Conservation (phyloP, 331 rosid species). For the Dryas integrifolia region DNA sequence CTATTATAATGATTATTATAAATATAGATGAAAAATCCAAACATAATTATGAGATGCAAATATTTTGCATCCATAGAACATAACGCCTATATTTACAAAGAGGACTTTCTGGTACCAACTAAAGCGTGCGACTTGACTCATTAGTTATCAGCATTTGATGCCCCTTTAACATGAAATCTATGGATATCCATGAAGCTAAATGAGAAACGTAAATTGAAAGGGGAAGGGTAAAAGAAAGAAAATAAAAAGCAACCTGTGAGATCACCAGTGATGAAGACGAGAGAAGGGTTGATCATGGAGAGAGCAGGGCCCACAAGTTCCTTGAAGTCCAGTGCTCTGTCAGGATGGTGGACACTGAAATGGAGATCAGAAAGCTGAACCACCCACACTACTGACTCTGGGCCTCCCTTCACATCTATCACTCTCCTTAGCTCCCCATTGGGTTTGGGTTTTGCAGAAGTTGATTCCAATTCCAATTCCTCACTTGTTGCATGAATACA, state of each 20-base stretch:
- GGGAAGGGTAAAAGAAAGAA: too few relatives aligned
- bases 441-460: not conserved
- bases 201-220: too few relatives aligned
- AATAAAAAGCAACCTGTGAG: slow-evolving; percentile 58
- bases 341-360: slow-evolving; percentile 87
- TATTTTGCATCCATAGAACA: too few relatives aligned
- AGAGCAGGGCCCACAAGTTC: slow-evolving; percentile 60
- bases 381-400: slow-evolving; percentile 73
- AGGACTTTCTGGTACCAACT: too few relatives aligned
- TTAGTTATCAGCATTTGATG: not conserved
- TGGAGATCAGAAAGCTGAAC: slow-evolving; percentile 98
- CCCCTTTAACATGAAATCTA: too few relatives aligned
- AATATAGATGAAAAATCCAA: not conserved
- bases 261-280: slow-evolving; percentile 91
- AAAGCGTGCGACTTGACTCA: not conserved
- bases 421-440: slow-evolving; percentile 12
- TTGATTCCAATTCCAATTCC: not conserved
- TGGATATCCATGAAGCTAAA: too few relatives aligned
- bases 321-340: slow-evolving; percentile 62
- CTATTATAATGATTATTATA: too few relatives aligned
- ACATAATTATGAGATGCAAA: not conserved
- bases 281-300: slow-evolving; percentile 77
- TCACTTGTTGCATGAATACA: not conserved
- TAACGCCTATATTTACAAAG: too few relatives aligned
- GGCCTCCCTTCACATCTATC: slow-evolving; percentile 42